phyloP scores from a whole-genome alignment of 306 rosid genomes.

The Quercus cerris region DNA sequence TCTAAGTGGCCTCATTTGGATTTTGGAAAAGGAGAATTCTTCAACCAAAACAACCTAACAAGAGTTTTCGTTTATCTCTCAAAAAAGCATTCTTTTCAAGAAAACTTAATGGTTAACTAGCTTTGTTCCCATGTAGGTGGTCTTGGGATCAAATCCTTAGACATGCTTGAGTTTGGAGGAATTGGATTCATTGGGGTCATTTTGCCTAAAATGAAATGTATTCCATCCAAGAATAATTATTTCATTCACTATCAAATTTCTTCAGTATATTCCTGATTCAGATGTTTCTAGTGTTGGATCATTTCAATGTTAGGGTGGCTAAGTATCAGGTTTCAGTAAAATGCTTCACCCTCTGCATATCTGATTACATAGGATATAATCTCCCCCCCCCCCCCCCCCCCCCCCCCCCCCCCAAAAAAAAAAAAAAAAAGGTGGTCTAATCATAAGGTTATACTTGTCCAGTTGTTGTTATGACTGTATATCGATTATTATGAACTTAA shows the following conservation, averaged over 20 bases:
- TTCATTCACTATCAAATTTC: not conserved
- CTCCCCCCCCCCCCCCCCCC: too few species aligned
- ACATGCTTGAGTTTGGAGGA: not conserved
- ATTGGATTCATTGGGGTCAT: not conserved
- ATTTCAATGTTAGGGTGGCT: not conserved
- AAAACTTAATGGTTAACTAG: too few species aligned
- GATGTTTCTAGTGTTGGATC: not conserved
- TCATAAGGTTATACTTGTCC: not conserved
- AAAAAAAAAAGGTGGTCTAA: not conserved
- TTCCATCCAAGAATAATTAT: not conserved
- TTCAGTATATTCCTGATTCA: not conserved
- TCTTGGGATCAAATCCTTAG: too few species aligned
- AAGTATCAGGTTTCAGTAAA: not conserved
- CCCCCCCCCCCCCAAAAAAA: too few species aligned
- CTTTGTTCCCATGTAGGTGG: too few species aligned
- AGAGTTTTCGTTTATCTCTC: too few species aligned
- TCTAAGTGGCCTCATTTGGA: too few species aligned
- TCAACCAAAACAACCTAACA: too few species aligned
- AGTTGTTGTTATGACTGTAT: not conserved
- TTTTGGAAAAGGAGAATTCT: too few species aligned
- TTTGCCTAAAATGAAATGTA: not conserved
- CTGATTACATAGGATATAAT: not conserved
- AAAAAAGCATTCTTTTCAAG: too few species aligned
- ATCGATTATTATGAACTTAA: not conserved
- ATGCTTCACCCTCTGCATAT: not conserved